phyloP scores from a whole-genome alignment of 2,329 filamentous ascomycete species.

The Ceratocystis eucalypticola region DNA sequence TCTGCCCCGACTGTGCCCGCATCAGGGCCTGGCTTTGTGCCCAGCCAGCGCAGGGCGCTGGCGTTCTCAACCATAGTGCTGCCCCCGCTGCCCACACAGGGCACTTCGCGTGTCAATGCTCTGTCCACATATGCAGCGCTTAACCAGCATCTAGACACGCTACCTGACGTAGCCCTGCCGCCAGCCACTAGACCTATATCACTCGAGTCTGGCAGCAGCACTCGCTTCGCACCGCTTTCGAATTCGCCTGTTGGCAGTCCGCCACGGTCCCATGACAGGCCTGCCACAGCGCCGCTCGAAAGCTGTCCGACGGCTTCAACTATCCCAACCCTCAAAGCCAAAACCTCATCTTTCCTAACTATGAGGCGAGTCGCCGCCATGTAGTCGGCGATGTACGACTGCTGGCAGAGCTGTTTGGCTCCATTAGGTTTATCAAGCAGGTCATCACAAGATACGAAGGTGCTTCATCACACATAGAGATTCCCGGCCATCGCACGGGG shows the following conservation, averaged over 20 bases:
- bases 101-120: background rate
- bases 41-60: background rate
- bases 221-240: background rate
- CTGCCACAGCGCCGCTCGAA: background rate
- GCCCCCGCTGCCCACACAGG: background rate
- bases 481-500: background rate
- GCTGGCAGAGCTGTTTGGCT: background rate
- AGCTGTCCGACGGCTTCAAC: background rate
- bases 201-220: background rate
- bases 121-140: background rate
- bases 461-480: background rate
- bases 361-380: background rate
- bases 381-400: constrained; percentile 7
- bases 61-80: constrained; percentile 11
- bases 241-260: background rate
- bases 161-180: background rate
- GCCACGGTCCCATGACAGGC: background rate
- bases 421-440: constrained; percentile 5
- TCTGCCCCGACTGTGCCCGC: background rate
- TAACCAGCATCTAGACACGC: background rate
- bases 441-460: background rate
- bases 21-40: background rate
- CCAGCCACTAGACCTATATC: background rate
- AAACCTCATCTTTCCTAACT: background rate
- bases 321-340: background rate